phyloP scores from a whole-genome alignment of 306 rosid genomes.

The Cicer yamashitae region DNA sequence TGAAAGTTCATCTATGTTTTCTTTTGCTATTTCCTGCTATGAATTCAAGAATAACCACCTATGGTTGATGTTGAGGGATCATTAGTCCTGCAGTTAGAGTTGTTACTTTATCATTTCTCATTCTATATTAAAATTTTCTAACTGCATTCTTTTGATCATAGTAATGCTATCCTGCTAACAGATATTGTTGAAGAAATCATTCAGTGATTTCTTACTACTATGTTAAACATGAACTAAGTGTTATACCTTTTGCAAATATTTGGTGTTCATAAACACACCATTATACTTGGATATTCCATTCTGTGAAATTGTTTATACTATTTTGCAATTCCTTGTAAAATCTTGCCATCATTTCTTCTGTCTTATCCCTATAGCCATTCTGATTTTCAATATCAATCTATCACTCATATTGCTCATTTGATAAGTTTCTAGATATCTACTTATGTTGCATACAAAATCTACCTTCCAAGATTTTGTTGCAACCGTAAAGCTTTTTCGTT shows the following conservation, averaged over 20 bases:
- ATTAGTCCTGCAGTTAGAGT: constrained; percentile 17
- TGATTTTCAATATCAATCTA: constrained; percentile 29
- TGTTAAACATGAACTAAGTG: background rate
- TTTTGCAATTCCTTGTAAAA: constrained; percentile 13
- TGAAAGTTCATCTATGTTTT: no score
- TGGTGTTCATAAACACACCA: background rate
- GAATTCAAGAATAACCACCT: no score
- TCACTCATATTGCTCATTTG: constrained; percentile 23
- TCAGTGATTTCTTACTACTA: background rate
- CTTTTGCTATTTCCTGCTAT: no score
- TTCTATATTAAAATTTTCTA: background rate
- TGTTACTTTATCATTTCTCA: constrained; percentile 13
- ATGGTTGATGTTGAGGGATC: constrained; percentile 22
- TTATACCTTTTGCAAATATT: constrained; percentile 1
- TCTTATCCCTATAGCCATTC: constrained; percentile 4
- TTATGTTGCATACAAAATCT: constrained; percentile 16
- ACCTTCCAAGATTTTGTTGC: constrained; percentile 21
- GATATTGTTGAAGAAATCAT: background rate
- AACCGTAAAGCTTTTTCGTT: constrained; percentile 12
- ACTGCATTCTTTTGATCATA: background rate
- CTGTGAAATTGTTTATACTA: constrained; percentile 24
- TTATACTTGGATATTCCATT: background rate
- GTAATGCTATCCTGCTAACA: background rate
- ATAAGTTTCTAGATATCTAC: constrained; percentile 9
- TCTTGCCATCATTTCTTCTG: background rate